phyloP scores from a whole-genome alignment of 2,329 filamentous ascomycete species.

The Xylaria arbuscula region DNA sequence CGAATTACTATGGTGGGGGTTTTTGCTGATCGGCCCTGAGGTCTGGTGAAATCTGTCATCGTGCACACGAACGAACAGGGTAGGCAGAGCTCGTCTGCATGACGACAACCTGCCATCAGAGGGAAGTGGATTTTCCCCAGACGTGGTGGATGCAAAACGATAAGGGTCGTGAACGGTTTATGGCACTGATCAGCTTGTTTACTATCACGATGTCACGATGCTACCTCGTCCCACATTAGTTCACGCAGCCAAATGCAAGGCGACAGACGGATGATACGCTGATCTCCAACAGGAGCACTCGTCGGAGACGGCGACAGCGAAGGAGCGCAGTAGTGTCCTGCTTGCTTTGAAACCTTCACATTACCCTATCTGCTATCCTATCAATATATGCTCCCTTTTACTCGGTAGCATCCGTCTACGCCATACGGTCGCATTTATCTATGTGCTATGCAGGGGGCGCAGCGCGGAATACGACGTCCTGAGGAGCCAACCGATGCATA shows the following conservation, averaged over 20 bases:
- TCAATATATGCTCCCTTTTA: slow-evolving; percentile 9
- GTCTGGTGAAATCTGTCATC: slow-evolving; percentile 29
- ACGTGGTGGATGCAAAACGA: slow-evolving; percentile 31
- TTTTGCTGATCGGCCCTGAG: slow-evolving; percentile 14
- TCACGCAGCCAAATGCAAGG: slow-evolving; percentile 16
- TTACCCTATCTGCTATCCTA: slow-evolving; percentile 14
- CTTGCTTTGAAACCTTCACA: slow-evolving; percentile 17
- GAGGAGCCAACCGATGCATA: slow-evolving; percentile 27
- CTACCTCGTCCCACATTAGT: slow-evolving; percentile 28
- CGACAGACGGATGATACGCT: slow-evolving; percentile 20
- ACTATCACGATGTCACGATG: slow-evolving; percentile 24
- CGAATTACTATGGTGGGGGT: slow-evolving; percentile 16
- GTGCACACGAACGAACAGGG: slow-evolving; percentile 14
- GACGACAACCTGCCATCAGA: slow-evolving; percentile 23
- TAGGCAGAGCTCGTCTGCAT: slow-evolving; percentile 11
- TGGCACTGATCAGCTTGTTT: slow-evolving; percentile 22
- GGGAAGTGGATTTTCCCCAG: slow-evolving; percentile 31
- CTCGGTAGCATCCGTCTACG: slow-evolving; percentile 16
- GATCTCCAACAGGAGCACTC: slow-evolving; percentile 17
- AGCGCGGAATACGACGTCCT: slow-evolving; percentile 37
- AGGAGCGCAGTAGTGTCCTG: slow-evolving; percentile 26
- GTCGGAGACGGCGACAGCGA: slow-evolving; percentile 35
- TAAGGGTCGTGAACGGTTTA: slow-evolving; percentile 29
- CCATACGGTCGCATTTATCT: slow-evolving; percentile 33
- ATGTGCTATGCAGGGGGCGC: slow-evolving; percentile 35